A percentile compares a stretch with the other conserved stretches of the same genome.
These are phyloP conservation scores for Pseudogymnoascus sp. DNA, from an alignment of 2,329 filamentous ascomycete species.

Conservation along the genomic window DNA sequence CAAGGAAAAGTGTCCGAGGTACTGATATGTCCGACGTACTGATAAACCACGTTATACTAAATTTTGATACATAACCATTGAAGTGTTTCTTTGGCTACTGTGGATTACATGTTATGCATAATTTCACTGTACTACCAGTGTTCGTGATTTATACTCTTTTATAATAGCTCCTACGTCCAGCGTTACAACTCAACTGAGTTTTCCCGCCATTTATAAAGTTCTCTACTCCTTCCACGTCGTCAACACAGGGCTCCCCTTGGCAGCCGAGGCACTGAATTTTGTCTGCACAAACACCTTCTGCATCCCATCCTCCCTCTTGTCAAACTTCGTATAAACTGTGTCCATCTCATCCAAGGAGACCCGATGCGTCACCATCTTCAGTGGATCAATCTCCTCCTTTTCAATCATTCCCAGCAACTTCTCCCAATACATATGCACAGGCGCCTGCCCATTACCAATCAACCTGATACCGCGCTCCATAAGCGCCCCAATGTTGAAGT, in stretches of 20 bases:
- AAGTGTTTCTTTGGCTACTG: neutral
- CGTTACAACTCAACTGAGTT: neutral
- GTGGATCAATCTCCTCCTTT: slow-evolving; percentile 61
- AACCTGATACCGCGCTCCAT: slow-evolving; percentile 60
- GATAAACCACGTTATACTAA: no score
- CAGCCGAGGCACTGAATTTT: slow-evolving; percentile 44
- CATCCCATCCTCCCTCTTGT: slow-evolving; percentile 58
- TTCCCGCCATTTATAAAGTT: neutral
- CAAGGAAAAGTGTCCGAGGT: no score
- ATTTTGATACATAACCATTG: neutral
- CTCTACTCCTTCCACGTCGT: slow-evolving; percentile 31
- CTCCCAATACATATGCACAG: slow-evolving; percentile 73
- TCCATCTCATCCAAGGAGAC: slow-evolving; percentile 66
- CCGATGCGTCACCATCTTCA: slow-evolving; percentile 76
- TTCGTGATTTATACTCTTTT: neutral
- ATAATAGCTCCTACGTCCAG: neutral
- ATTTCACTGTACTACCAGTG: neutral
- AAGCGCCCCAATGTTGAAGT: slow-evolving; percentile 57
- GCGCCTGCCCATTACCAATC: slow-evolving; percentile 58
- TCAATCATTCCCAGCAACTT: slow-evolving; percentile 63
- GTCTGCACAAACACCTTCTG: slow-evolving; percentile 72
- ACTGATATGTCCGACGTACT: no score
- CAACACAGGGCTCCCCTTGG: slow-evolving; percentile 37
- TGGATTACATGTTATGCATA: neutral
- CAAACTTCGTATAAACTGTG: slow-evolving; percentile 57